A percentile compares a stretch with the other conserved stretches of the same genome.
Conservation (phyloP, 768 basidiomycete genomes). For the Agaricus bisporus region DNA sequence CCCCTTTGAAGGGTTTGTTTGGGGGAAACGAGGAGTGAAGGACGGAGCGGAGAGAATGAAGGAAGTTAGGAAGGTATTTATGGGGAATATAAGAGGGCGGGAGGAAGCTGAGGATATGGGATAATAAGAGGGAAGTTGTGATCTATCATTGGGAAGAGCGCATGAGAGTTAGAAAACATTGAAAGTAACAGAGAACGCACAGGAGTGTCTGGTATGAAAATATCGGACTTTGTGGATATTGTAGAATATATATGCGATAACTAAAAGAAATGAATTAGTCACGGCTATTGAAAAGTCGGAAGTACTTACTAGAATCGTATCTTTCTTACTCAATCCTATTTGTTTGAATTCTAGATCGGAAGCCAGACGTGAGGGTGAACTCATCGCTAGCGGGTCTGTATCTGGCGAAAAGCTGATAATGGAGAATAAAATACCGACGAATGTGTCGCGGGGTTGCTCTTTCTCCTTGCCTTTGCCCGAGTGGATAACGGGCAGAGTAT, state of each 20-base stretch:
- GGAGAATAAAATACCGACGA: conserved; percentile 37
- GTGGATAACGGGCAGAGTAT: conserved; percentile 6
- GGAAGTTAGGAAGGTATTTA: conserved; percentile 27
- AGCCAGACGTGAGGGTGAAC: conserved; percentile 18
- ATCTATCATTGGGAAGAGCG: conserved; percentile 27
- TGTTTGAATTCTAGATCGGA: conserved; percentile 40
- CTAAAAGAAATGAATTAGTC: conserved; percentile 15
- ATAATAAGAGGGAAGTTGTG: conserved; percentile 48
- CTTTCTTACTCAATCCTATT: conserved; percentile 50
- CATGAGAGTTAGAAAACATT: background rate
- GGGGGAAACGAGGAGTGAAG: conserved; percentile 30
- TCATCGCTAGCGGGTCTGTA: conserved; percentile 46
- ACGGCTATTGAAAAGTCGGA: background rate
- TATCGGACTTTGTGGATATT: conserved; percentile 26
- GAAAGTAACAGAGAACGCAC: conserved; percentile 20
- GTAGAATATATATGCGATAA: conserved; percentile 29
- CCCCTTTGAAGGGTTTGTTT: conserved; percentile 28
- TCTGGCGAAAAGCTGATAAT: conserved; percentile 28
- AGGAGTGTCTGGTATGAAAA: conserved; percentile 27
- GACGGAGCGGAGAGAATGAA: conserved; percentile 24
- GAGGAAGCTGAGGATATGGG: conserved; percentile 42
- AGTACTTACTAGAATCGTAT: conserved; percentile 44
- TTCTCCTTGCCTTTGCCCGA: conserved; percentile 9
- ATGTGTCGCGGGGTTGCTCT: conserved; percentile 14
- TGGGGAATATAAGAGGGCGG: conserved; percentile 36